phyloP scores from a whole-genome alignment of 257 asterid genomes.

The Solanum appendiculatum region DNA sequence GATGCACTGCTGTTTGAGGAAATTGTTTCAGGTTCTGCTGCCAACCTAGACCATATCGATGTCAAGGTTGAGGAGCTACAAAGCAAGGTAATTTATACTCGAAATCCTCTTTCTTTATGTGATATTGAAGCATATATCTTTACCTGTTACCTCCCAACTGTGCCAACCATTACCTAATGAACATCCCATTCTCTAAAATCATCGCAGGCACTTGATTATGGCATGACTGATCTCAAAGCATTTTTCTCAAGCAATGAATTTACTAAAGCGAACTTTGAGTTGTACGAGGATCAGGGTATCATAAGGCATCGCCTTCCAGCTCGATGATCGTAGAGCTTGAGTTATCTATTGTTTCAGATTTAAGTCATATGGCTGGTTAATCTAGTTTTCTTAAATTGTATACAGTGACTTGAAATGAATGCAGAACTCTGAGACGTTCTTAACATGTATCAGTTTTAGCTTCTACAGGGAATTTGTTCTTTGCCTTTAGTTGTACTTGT shows the following conservation, averaged over 20 bases:
- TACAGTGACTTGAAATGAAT: background rate
- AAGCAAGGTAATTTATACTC: slow-evolving; percentile 51
- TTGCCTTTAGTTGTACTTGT: background rate
- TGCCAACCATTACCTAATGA: background rate
- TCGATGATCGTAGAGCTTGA: background rate
- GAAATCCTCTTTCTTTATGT: too few species aligned
- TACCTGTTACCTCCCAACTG: background rate
- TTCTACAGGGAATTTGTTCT: background rate
- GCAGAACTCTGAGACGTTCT: background rate
- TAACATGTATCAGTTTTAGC: background rate
- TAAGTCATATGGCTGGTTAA: background rate
- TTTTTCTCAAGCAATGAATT: slow-evolving; percentile 70
- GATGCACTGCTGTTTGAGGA: slow-evolving; percentile 64
- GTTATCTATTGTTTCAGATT: background rate
- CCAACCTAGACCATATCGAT: slow-evolving; percentile 44
- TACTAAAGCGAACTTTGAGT: slow-evolving; percentile 51
- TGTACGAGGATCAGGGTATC: slow-evolving; percentile 50
- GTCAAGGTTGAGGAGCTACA: slow-evolving; percentile 79
- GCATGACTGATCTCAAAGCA: slow-evolving; percentile 65
- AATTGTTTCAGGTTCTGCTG: slow-evolving; percentile 40
- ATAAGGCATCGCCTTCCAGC: slow-evolving; percentile 50
- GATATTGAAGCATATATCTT: background rate
- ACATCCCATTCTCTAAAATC: background rate
- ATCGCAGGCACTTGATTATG: slow-evolving; percentile 74
- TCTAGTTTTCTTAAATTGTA: background rate